Conservation (phyloP, 768 basidiomycete genomes). For the Arthromyces matolae region DNA sequence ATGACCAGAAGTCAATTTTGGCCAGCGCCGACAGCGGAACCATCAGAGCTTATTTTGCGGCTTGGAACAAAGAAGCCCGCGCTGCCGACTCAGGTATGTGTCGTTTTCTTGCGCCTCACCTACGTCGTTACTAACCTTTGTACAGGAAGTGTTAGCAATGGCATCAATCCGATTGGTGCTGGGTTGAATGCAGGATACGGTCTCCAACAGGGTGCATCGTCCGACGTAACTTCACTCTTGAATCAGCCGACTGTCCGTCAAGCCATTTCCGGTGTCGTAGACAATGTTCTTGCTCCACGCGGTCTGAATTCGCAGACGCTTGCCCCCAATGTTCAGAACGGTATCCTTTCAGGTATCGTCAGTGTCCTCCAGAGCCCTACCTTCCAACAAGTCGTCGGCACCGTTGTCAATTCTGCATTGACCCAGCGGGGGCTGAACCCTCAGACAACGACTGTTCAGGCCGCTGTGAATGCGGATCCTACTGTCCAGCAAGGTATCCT, state of each 20-base stretch:
- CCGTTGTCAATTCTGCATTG: not conserved
- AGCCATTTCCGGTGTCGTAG: not conserved
- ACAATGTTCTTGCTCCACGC: not conserved
- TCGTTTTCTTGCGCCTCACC: not conserved
- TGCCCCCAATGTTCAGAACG: slow-evolving; percentile 1
- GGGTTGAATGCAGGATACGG: too few species aligned
- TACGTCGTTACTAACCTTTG: not conserved
- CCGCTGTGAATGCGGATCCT: not conserved
- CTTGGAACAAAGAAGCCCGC: slow-evolving; percentile 5
- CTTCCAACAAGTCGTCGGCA: slow-evolving; percentile 2
- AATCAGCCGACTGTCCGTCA: not conserved
- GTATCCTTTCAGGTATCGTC: slow-evolving; percentile 3
- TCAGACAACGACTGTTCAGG: not conserved
- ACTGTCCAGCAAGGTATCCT: slow-evolving; percentile 1
- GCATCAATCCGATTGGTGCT: too few species aligned
- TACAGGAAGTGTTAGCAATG: too few species aligned
- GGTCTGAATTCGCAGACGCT: not conserved
- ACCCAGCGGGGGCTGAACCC: slow-evolving; percentile 1
- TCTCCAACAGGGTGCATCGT: too few species aligned
- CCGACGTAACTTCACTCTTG: too few species aligned
- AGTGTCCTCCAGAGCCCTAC: slow-evolving; percentile 1
- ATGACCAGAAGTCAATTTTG: not conserved
- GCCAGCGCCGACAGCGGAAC: not conserved
- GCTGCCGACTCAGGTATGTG: too few species aligned
- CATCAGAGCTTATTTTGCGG: not conserved